Evolutionary conservation across 805 yeast species (phyloP), one percentile per base, ranked within the genome.

Genomic region (Candida easanensis): DNA sequence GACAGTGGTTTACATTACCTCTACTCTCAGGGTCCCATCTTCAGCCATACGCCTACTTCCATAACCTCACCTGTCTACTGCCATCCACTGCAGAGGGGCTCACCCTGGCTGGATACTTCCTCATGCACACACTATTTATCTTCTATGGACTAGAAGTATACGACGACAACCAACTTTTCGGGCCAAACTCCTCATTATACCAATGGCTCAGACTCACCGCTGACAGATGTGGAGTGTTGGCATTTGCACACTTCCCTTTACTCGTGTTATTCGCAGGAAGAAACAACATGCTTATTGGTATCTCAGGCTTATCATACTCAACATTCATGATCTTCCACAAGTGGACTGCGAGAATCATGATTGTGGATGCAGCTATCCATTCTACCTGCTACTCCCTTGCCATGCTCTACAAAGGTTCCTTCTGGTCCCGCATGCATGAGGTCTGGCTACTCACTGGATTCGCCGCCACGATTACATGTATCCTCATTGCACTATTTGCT

Each of bases 271-370:
- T 86, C 58, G 83, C 87, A 7, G 85, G 88, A 9, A 69, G 95
- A 55, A 87, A 84, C 62, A 87, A 83, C 60, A 68, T 87, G 21
- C 62, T 86, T 50, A 76, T 76, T 47, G 64, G 64, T 53, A 36
- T 82, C 5, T 76, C 90, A 0, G 86, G 87, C 3, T 71, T 88
- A 71, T 67, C 79, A 4, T 81, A 76, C 51, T 66, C 81, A 9
- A 71, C 84, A 1, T 84, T 85, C 62, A 74, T 82, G 58, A 65
- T 72, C 22, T 76, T 77, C 55, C 97, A 88, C 62, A 81, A 77
- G 60, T 82, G 84, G 82, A 62, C 72, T 13, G 79, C 81, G 3
- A 61, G 84, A 42, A 55, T 72, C 0, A 63, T 69, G 53, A 61
- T 75, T 25, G 43, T 76, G 11, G 62, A 77, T 46, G 65, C 70